Percentiles rank a stretch among this genome's conserved stretches.
Evolutionary conservation across 371 early-diverging fungal genomes (phyloP).

Genomic region (Entomophthora muscae): DNA sequence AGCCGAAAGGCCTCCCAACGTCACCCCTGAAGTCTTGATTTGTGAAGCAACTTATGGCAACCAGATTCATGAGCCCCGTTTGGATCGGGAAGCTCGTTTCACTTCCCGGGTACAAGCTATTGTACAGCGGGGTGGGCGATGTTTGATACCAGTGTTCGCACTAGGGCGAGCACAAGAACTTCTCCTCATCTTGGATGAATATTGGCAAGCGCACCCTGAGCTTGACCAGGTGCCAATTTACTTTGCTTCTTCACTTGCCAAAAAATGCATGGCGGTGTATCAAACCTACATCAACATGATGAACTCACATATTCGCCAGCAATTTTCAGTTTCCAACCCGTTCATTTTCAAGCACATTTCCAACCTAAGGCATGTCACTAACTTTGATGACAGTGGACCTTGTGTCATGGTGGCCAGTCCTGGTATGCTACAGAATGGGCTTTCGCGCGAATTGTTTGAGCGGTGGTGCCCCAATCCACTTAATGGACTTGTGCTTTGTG

Average conservation of each 20-base stretch:
- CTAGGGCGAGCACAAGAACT: conserved; percentile 98
- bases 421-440: conserved; percentile 99
- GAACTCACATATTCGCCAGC: conserved; percentile 92
- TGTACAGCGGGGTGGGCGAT: conserved; percentile 92
- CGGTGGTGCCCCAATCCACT: conserved; percentile 92
- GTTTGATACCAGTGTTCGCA: conserved; percentile 98
- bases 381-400: conserved; percentile 95
- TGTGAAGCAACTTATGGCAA: conserved; percentile 99
- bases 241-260: conserved; percentile 95
- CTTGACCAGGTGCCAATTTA: conserved; percentile 94
- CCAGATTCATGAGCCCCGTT: conserved; percentile 90
- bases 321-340: conserved; percentile 86
- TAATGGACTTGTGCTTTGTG: conserved; percentile 96
- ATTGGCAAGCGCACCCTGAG: conserved; percentile 94
- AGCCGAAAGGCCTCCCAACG: conserved; percentile 81
- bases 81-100: conserved; percentile 92
- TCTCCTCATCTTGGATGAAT: conserved; percentile 96
- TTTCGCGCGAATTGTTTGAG: conserved; percentile 96
- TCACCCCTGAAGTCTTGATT: conserved; percentile 84
- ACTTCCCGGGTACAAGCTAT: conserved; percentile 80
- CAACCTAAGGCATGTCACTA: conserved; percentile 78
- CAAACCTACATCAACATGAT: conserved; percentile 99
- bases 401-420: conserved; percentile 99
- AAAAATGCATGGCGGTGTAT: conserved; percentile 97
- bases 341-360: conserved; percentile 97